Evolutionary conservation across 768 basidiomycete species (phyloP).

Genomic region (Boletus barrowsii): DNA sequence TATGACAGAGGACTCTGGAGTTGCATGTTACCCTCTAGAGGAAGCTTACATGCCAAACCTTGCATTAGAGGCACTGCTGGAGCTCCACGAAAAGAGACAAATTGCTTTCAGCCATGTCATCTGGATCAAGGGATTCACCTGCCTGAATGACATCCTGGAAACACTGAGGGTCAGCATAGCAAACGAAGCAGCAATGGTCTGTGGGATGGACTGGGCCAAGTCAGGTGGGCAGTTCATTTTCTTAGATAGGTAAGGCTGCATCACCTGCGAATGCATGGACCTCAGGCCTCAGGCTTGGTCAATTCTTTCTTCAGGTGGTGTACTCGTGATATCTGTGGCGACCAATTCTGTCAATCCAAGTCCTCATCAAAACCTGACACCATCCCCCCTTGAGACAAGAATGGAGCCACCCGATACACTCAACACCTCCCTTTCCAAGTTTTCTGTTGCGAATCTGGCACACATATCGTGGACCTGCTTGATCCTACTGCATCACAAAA

Average conservation of each 20-base stretch:
- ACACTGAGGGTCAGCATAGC: constrained; percentile 86
- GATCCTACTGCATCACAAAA: constrained; percentile 76
- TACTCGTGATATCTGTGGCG: constrained; percentile 95
- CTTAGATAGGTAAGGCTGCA: constrained; percentile 75
- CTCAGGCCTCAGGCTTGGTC: too few species aligned
- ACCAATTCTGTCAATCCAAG: constrained; percentile 96
- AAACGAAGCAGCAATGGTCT: constrained; percentile 97
- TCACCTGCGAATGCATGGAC: too few species aligned
- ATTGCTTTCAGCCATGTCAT: constrained; percentile 89
- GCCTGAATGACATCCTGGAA: constrained; percentile 96
- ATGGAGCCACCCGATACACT: constrained; percentile 78
- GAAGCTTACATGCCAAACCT: constrained; percentile 94
- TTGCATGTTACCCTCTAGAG: constrained; percentile 93
- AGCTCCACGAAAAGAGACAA: constrained; percentile 70
- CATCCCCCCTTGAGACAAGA: constrained; percentile 86
- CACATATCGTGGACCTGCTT: constrained; percentile 95
- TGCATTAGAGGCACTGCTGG: constrained; percentile 84
- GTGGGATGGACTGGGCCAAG: constrained; percentile 99
- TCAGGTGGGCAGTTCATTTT: constrained; percentile 97
- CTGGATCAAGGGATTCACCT: constrained; percentile 99
- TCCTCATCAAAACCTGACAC: constrained; percentile 88
- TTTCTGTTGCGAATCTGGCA: constrained; percentile 98
- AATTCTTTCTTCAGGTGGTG: constrained; percentile 65
- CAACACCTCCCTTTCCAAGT: constrained; percentile 96
- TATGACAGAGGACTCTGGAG: constrained; percentile 86